Percentiles rank a stretch among this genome's conserved stretches.
These are phyloP conservation scores for Globisporangium orthogonon DNA, from an alignment of 352 stramenopile species.

Conservation along the genomic window DNA sequence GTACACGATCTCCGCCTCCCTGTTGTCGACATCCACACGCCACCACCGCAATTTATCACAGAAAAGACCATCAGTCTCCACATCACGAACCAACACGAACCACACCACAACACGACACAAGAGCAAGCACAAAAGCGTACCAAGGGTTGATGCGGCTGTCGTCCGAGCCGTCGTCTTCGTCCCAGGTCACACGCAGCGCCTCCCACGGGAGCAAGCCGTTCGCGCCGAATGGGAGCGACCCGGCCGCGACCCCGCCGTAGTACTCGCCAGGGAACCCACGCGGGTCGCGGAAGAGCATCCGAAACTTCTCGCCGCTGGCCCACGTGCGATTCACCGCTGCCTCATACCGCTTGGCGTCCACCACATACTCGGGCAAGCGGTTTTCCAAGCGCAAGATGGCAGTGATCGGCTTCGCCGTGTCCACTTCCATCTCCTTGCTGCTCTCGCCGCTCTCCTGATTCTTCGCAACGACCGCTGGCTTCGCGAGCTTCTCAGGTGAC, in stretches of 20 bases:
- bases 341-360: slow-evolving; percentile 65
- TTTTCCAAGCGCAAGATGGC: slow-evolving; percentile 81
- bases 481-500: slow-evolving; percentile 9
- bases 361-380: slow-evolving; percentile 25
- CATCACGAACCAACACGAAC: slow-evolving; percentile 1
- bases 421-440: slow-evolving; percentile 10
- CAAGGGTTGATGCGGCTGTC: slow-evolving; percentile 83
- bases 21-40: slow-evolving; percentile 9
- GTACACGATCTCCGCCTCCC: slow-evolving; percentile 22
- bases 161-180: slow-evolving; percentile 79
- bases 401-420: slow-evolving; percentile 27
- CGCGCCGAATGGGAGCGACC: slow-evolving; percentile 49
- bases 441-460: slow-evolving; percentile 4
- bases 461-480: not conserved
- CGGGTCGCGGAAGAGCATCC: slow-evolving; percentile 71
- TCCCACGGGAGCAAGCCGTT: slow-evolving; percentile 78
- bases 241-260: slow-evolving; percentile 57
- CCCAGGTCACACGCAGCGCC: slow-evolving; percentile 72
- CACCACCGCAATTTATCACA: not conserved
- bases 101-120: not conserved
- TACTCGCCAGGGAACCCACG: slow-evolving; percentile 67
- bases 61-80: slow-evolving; percentile 5
- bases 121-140: slow-evolving; percentile 28
- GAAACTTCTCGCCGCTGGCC: slow-evolving; percentile 62
- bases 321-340: slow-evolving; percentile 48